phyloP scores from a whole-genome alignment of 2,329 filamentous ascomycete genomes.

The Xylaria sp. region DNA sequence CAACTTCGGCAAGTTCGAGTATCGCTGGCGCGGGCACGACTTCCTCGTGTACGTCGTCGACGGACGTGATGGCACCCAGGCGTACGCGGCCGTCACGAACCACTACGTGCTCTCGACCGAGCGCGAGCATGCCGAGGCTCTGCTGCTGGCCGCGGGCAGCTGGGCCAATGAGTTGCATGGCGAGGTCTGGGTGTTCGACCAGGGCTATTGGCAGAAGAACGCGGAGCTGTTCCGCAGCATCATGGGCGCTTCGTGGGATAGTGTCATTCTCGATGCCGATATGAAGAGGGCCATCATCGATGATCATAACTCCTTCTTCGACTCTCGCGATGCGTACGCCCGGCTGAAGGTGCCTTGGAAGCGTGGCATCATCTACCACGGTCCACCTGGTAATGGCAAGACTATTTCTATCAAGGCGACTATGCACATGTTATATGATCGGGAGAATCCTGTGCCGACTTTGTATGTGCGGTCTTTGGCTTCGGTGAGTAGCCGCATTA shows the following conservation, averaged over 20 bases:
- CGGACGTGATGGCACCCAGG: conserved; percentile 52
- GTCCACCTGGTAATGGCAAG: conserved; percentile 72
- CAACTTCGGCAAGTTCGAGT: conserved; percentile 56
- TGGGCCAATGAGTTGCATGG: conserved; percentile 68
- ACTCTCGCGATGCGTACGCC: conserved; percentile 66
- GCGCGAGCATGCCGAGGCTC: conserved; percentile 54
- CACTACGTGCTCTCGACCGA: conserved; percentile 54
- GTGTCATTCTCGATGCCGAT: conserved; percentile 71
- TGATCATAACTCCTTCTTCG: conserved; percentile 73
- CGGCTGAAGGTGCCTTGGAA: conserved; percentile 76
- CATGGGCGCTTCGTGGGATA: conserved; percentile 67
- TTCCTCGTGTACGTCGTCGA: conserved; percentile 58
- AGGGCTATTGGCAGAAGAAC: conserved; percentile 71
- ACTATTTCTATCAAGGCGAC: conserved; percentile 77
- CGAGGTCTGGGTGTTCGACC: conserved; percentile 74
- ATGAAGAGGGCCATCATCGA: conserved; percentile 73
- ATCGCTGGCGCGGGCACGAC: conserved; percentile 54
- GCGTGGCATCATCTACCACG: conserved; percentile 74
- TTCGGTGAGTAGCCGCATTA: conserved; percentile 48
- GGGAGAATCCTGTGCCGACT: conserved; percentile 64
- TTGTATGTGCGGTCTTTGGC: conserved; percentile 67
- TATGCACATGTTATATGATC: conserved; percentile 70
- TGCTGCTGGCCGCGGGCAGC: conserved; percentile 64
- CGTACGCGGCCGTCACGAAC: conserved; percentile 49
- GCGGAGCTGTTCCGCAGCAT: conserved; percentile 67